Base-by-base conservation (phyloP, 192 early-diverging fungal genomes). In the Linderina pennispora region DNA sequence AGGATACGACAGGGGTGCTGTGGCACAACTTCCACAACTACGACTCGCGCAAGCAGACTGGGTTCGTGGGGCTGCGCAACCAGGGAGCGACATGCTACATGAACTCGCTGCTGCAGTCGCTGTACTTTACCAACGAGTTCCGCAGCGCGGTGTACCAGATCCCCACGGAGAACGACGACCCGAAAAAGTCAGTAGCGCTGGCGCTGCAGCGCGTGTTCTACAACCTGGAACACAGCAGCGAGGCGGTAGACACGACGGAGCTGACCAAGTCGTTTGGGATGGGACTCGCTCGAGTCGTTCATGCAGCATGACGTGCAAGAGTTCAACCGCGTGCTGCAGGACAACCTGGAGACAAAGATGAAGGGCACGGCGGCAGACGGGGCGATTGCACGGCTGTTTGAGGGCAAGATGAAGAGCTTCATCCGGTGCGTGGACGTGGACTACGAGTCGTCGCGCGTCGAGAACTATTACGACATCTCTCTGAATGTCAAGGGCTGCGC, bases 241-340 rank as follows among this genome's bases (percentile, higher is more conserved):
- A 66, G 17, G 62, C 93, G 4, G 91, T 98, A 26, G 89, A 81
- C 23, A 99, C 97, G 2, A 92, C 80, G 3, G 97, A 97, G 71
- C 73, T 99, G 52, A 99, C 97, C 35, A 86, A 87, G 62, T 94
- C 92, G 0, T 99, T 99, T 82, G 97, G n/a, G 97, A 20, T 99
- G 97, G 97, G 87, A 95, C 62, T 86, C 92, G 10, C 43, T 85
- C 25, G 97, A 97, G 25, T 84, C 90, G 17, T 99, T 97, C 51
- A 86, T 83, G 79, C 94, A 99, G 74, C 97, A 99, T 56, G 97
- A 99, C 68, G 88, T 97, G n/a, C 93, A 97, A 60, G 94, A 97
- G 63, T 94, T 99, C 55, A 94, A 94, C 65, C 80, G 97, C 37
- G 90, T 97, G 10, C 74, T 99, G 36, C 92, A 94, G 64, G 94